These are phyloP conservation scores for Boletus bicolor DNA, from an alignment of 768 basidiomycete genomes.

Conservation along the genomic window DNA sequence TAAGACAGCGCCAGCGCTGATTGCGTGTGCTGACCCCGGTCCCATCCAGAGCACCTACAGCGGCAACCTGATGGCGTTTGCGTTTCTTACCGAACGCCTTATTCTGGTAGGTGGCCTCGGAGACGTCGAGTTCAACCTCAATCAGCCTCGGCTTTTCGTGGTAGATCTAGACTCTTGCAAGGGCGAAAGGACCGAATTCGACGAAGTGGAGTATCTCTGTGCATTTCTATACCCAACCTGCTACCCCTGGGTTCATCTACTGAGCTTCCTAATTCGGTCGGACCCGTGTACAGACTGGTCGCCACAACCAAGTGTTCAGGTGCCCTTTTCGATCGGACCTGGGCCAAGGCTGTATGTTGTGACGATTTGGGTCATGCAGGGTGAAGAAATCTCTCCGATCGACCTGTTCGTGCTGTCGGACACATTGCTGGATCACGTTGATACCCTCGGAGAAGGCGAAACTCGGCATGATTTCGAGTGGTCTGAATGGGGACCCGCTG, in stretches of 20 bases:
- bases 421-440: conserved; percentile 32
- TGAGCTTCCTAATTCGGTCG: conserved; percentile 45
- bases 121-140: conserved; percentile 18
- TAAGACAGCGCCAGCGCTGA: conserved; percentile 31
- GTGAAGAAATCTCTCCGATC: conserved; percentile 29
- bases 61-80: conserved; percentile 37
- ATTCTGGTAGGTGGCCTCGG: conserved; percentile 36
- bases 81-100: conserved; percentile 41
- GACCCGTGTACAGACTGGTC: conserved; percentile 51
- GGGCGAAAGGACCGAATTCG: conserved; percentile 27
- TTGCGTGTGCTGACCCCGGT: not conserved
- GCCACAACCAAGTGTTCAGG: conserved; percentile 31
- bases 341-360: conserved; percentile 46
- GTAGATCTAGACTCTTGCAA: conserved; percentile 39
- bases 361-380: conserved; percentile 38
- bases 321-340: conserved; percentile 47
- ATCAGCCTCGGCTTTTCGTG: conserved; percentile 33
- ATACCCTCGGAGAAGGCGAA: conserved; percentile 15
- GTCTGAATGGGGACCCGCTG: conserved; percentile 50
- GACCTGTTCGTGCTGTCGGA: conserved; percentile 43
- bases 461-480: conserved; percentile 36
- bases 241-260: conserved; percentile 21
- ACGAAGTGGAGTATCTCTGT: conserved; percentile 33
- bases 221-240: conserved; percentile 44
- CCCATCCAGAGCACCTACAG: conserved; percentile 25